Conservation (phyloP, 2,329 filamentous ascomycete species). For the Fusarium foetens region DNA sequence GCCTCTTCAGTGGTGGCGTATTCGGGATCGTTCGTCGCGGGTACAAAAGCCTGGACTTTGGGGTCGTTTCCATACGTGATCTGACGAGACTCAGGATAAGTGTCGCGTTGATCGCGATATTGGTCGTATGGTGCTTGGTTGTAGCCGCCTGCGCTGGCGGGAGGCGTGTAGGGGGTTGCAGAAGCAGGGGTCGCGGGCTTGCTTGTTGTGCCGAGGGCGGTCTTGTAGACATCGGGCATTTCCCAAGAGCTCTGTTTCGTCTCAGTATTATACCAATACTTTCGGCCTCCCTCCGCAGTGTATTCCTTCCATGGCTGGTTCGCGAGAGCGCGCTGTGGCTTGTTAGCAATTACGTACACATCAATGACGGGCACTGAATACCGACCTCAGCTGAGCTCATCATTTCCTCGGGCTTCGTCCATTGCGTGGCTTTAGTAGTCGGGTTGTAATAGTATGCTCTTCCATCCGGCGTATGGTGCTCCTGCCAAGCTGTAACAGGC, state of each 20-base stretch:
- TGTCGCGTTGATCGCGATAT: conserved; percentile 52
- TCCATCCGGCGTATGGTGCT: conserved; percentile 83
- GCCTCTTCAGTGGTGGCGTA: conserved; percentile 86
- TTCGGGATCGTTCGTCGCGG: conserved; percentile 77
- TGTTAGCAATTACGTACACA: conserved; percentile 19
- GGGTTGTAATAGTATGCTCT: conserved; percentile 92
- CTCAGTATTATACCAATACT: conserved; percentile 96
- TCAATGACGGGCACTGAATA: not conserved
- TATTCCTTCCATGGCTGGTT: conserved; percentile 95
- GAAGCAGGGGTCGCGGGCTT: conserved; percentile 56
- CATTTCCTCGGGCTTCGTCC: conserved; percentile 91
- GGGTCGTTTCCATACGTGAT: conserved; percentile 66
- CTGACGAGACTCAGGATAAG: conserved; percentile 66
- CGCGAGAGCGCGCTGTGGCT: conserved; percentile 72
- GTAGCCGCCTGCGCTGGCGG: conserved; percentile 44
- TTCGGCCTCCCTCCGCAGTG: conserved; percentile 83
- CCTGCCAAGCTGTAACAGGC: conserved; percentile 75
- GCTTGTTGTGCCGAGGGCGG: conserved; percentile 71
- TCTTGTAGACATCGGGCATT: conserved; percentile 85
- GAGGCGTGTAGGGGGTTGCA: conserved; percentile 56
- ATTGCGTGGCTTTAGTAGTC: conserved; percentile 87
- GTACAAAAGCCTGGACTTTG: conserved; percentile 68
- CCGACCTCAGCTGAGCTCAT: conserved; percentile 84
- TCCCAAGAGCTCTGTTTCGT: conserved; percentile 95
- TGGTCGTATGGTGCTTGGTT: conserved; percentile 51